Evolutionary conservation across 2,329 filamentous ascomycete species (phyloP), one percentile per base, ranked within the genome.

Genomic region (Ceratocystis variospora): DNA sequence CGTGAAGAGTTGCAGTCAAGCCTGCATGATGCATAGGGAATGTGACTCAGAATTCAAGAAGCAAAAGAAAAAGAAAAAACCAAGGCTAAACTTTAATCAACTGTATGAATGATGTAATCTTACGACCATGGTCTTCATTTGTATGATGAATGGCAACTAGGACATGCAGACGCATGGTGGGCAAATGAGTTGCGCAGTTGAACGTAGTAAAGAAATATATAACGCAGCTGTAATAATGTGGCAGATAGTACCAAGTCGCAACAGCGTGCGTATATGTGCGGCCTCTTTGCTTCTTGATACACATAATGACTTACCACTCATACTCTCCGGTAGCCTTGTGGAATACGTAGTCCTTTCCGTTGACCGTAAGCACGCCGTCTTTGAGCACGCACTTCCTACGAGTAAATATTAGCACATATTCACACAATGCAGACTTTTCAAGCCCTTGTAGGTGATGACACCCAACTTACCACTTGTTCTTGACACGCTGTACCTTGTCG

Each of bases 241-340:
- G 15, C 10, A 28, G 22, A 5, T 7, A 28, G 7, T 10, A 10
- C 19, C 48, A 53, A 25, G 8, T 3, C 48, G 48, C 25, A 53
- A 19, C 37, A 41, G 10, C 37, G 12, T 41, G 37, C 37, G 37
- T 12, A 41, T 41, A 41, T 41, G 37, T 41, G 37, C 37, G 3
- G 37, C 37, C 37, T 41, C 19, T 15, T 53, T 22, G 22, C 7
- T 25, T 28, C 48, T 15, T 15, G 15, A 15, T 53, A n/a, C 48
- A 28, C 57, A 17, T 4, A 28, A 33, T 28, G 33, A 12, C 25
- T 77, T 83, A 99, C 94, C 94, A 99, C 77, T 99, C 94, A 71
- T 96, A 97, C 77, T 97, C 94, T 72, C 94, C 94, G 59, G 88
- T 91, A 28, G 92, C 94, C 78, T 97, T 97, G 80, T 96, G 91